Base-by-base conservation (phyloP, 352 stramenopile genomes). In the Globisporangium mamillatum region DNA sequence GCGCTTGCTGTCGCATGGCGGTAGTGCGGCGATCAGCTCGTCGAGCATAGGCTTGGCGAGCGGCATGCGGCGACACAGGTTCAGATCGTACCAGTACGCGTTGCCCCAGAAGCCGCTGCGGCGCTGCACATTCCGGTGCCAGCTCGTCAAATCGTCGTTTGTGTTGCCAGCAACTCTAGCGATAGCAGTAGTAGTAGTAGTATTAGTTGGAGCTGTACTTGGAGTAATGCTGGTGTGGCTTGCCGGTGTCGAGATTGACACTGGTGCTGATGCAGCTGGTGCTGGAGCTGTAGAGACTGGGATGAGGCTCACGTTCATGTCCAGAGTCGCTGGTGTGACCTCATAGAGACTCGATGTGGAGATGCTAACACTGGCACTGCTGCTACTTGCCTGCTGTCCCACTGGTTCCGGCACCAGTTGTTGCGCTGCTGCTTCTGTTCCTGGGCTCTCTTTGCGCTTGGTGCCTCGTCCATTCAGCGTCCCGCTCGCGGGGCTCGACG, bases 71-170 rank as follows among this genome's bases (percentile, higher is more conserved):
- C 67, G 75, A 63, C 80, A 66, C 7, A 94, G 44, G 20, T 94
- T 76, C 54, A 92, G 73, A 46, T 94, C 86, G 74, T 94, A 94
- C 86, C 86, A 94, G 66, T 80, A 78, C 20, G 84, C 79, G 48
- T 94, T 80, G 25, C 81, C 81, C 84, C 84, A 94, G 60, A 94
- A 94, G 12, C 86, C 86, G 7, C 81, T 77, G 10, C 78, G 75
- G 6, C 79, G 81, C 52, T 84, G 66, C n/a, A 92, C 67, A 61
- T 92, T 92, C n/a, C 67, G 78, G 20, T 66, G 27, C 84, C 84
- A 92, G 56, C 70, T 85, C 69, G 63, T 68, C 16, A 67, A 60
- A 22, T 66, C 41, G 0, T 20, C 44, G 20, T 10, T 7, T 22
- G 8, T 9, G 16, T 9, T n/a, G 44, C 1, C 18, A 8, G 36